These are phyloP conservation scores for Uncinocarpus reesii DNA, from an alignment of 2,329 filamentous ascomycete genomes.

Conservation along the genomic window DNA sequence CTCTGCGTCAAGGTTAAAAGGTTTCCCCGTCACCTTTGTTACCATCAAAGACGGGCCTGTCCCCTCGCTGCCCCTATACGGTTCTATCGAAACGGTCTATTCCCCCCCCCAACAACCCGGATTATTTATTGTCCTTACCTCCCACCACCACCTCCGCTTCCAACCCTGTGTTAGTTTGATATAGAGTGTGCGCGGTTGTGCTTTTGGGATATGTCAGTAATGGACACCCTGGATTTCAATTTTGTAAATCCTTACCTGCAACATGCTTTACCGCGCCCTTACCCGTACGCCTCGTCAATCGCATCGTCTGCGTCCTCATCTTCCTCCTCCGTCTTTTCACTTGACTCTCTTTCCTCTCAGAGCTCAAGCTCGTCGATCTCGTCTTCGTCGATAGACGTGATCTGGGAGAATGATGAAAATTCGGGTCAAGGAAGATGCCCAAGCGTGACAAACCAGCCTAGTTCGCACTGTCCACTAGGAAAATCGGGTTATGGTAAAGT, in stretches of 20 bases:
- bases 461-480: slow-evolving; percentile 21
- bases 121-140: slow-evolving; percentile 13
- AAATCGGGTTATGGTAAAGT: slow-evolving; percentile 24
- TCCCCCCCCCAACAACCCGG: slow-evolving; percentile 9
- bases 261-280: slow-evolving; percentile 31
- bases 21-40: slow-evolving; percentile 18
- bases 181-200: slow-evolving; percentile 2
- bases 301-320: slow-evolving; percentile 67
- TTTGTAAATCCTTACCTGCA: slow-evolving; percentile 30
- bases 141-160: not conserved
- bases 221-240: slow-evolving; percentile 37
- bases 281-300: slow-evolving; percentile 60
- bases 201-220: slow-evolving; percentile 35
- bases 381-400: slow-evolving; percentile 45
- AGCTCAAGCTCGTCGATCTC: slow-evolving; percentile 60
- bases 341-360: slow-evolving; percentile 54
- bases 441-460: slow-evolving; percentile 19
- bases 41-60: slow-evolving; percentile 16
- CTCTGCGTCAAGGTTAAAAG: slow-evolving; percentile 12
- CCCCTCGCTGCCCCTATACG: slow-evolving; percentile 12
- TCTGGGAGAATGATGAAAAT: slow-evolving; percentile 36
- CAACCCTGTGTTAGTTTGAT: not conserved
- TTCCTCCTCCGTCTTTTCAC: slow-evolving; percentile 67
- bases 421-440: slow-evolving; percentile 20
- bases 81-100: slow-evolving; percentile 17